Base-by-base conservation (phyloP, 176 grass and related monocot species). In the Carex cristatella region DNA sequence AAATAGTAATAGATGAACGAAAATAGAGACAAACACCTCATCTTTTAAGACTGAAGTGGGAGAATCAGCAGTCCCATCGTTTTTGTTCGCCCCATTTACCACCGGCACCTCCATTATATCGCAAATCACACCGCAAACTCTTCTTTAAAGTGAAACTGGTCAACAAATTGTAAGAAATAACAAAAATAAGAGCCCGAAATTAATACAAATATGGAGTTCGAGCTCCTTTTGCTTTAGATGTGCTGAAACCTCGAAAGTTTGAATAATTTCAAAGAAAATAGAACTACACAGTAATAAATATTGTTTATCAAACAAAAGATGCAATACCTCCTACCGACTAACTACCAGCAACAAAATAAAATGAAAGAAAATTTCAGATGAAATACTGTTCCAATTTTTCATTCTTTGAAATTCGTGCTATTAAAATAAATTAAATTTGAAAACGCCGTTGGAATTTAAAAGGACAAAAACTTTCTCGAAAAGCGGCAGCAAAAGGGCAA, bases 21-120 rank as follows among this genome's bases (percentile, higher is more conserved):
- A 74, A 31, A 40, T 40, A 55, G 8, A 32, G 32, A 13, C 37
- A 79, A 85, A 49, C 74, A 99, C 96, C 93, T 99, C 91, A 9
- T 99, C 93, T 85, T 83, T 90, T 54, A 99, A 87, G 33, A 99
- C 96, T 69, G 93, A 99, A n/a, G 79, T 95, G 1, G 96, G 96
- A 56, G 96, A 99, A 90, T 92, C 96, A 6, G 87, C 85, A 5
- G 66, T 3, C 16, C 28, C 85, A 7, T 68, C 76, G 76, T 72
- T 86, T 74, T 81, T 82, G 86, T 88, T 93, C 11, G 48, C 65
- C 19, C 83, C 89, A 28, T 85, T 88, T 31, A 88, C 77, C 60
- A 80, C 57, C 64, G 75, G 82, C 13, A 82, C 82, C 70, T 91
- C 88, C 95, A 97, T 93, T 31, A 79, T 80, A 86, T 65, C 63